Evolutionary conservation across 1,139 yeast genomes (phyloP).

Genomic region (Protomyces inouyei): DNA sequence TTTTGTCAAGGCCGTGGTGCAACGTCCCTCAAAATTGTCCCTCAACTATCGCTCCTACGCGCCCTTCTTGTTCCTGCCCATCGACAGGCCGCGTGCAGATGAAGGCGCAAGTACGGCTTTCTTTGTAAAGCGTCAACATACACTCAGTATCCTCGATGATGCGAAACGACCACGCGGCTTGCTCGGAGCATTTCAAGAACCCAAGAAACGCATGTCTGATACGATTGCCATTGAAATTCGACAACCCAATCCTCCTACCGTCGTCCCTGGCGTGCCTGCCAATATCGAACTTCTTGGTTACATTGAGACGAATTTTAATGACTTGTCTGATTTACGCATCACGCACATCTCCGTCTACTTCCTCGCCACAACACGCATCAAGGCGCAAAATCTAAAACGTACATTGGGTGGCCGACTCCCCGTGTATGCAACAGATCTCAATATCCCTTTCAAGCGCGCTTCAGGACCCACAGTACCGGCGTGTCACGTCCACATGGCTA

Average conservation of each 20-base stretch:
- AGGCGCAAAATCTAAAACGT: conserved; percentile 9
- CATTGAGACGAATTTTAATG: conserved; percentile 2
- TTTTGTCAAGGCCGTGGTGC: conserved; percentile 54
- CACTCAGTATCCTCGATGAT: conserved; percentile 7
- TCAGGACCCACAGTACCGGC: conserved; percentile 1
- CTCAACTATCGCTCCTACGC: conserved; percentile 48
- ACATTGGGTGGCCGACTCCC: conserved; percentile 2
- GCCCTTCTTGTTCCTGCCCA: conserved; percentile 54
- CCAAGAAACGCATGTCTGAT: not conserved
- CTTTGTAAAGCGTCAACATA: conserved; percentile 21
- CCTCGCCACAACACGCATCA: conserved; percentile 11
- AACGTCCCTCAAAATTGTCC: conserved; percentile 51
- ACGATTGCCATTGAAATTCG: conserved; percentile 24
- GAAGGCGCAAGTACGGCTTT: not conserved
- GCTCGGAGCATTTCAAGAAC: not conserved
- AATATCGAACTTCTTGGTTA: conserved; percentile 12
- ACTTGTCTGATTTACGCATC: conserved; percentile 2
- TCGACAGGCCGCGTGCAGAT: conserved; percentile 42
- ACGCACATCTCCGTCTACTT: conserved; percentile 10
- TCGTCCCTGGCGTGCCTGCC: conserved; percentile 16
- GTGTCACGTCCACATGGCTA: not conserved
- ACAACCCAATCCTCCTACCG: conserved; percentile 17
- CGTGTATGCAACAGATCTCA: conserved; percentile 5
- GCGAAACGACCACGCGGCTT: conserved; percentile 8
- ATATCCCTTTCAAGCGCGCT: conserved; percentile 3